Base-by-base conservation (phyloP, 1,284 basidiomycete species). In the Moesziomyces globuligerus region DNA sequence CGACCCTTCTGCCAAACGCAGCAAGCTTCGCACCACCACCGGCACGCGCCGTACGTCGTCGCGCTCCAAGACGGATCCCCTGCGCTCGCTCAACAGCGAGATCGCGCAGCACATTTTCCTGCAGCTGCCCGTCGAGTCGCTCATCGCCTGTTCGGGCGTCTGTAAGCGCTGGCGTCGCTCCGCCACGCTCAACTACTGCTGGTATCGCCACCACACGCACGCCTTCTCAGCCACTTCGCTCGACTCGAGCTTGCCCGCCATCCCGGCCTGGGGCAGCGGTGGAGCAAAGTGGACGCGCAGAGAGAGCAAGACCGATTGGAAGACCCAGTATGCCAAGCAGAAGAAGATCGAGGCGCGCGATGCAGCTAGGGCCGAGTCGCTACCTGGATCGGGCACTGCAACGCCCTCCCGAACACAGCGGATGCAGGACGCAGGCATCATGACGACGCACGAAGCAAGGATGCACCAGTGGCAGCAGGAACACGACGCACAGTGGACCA, bases 91-190 rank as follows among this genome's bases (percentile, higher is more conserved):
- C 10, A 72, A 53, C 21, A 60, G 48, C 49, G 76, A 78, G 51
- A 56, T 78, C 39, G 69, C 78, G n/a, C 78, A 79, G 43, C 74
- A 75, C 52, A 79, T 79, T 56, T 79, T 79, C 65, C 69, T 78
- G 36, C 65, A 72, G 18, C 70, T 78, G 3, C 72, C 72, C 38
- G 52, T 74, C 17, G 53, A 57, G 15, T 50, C 68, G 9, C 61
- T 79, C 9, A 23, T 71, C n/a, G 46, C 70, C 11, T 73, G 70
- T 34, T 78, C 78, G 8, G 48, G 49, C 20, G 76, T 79, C 15
- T 61, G 53, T 51, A 75, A 67, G 28, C 59, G 70, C 32, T 79
- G 75, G 66, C 58, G 78, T 21, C 57, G 73, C 11, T 70, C 64
- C n/a, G 78, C 76, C 7, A 79, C 78, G 15, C 65, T 79, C 45